Conservation (phyloP, 129 eudicot genomes). For the Pseudognaphalium luteoalbum region DNA sequence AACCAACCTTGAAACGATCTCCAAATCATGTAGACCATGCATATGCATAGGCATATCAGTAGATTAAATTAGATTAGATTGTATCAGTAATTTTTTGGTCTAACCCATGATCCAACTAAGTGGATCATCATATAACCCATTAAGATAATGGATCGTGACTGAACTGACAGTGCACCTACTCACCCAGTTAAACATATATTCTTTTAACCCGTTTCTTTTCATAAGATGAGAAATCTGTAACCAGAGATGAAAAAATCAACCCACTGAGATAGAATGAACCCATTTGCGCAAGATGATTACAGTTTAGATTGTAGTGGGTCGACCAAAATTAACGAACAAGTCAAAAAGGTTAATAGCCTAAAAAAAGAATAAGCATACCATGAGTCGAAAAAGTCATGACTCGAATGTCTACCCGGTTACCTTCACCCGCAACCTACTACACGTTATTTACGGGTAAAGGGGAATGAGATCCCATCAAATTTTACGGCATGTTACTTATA, state of each 20-base stretch:
- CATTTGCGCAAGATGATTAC: too few species aligned
- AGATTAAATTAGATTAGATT: background rate
- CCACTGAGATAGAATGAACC: too few species aligned
- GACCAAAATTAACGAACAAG: too few species aligned
- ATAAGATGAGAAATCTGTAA: too few species aligned
- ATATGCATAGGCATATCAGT: background rate
- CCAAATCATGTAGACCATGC: background rate
- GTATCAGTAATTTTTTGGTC: background rate
- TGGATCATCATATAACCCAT: background rate
- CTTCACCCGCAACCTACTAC: background rate
- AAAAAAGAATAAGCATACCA: background rate
- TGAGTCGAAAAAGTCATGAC: background rate
- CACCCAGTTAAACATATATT: too few species aligned
- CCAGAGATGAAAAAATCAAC: too few species aligned
- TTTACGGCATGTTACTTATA: background rate
- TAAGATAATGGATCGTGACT: background rate
- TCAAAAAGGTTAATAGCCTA: background rate
- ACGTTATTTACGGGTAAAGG: background rate
- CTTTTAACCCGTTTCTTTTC: too few species aligned
- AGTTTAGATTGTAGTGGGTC: too few species aligned
- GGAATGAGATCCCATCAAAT: too few species aligned
- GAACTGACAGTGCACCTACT: too few species aligned
- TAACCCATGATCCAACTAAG: background rate
- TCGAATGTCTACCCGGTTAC: background rate
- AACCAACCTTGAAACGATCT: constrained; percentile 1